phyloP scores from a whole-genome alignment of 768 basidiomycete genomes.

The Pulveroboletus sp. region DNA sequence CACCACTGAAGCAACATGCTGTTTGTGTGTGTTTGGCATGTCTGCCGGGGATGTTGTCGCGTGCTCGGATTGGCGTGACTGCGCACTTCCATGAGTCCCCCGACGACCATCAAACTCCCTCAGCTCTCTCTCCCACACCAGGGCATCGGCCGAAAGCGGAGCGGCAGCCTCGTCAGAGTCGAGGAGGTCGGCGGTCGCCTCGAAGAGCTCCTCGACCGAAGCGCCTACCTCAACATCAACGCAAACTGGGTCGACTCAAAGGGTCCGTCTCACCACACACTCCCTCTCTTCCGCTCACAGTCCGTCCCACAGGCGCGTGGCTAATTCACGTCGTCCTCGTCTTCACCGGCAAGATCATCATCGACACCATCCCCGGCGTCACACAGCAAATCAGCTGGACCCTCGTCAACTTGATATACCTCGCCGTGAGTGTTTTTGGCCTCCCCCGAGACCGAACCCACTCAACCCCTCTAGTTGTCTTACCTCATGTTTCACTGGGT shows the following conservation, averaged over 20 bases:
- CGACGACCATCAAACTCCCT: slow-evolving; percentile 55
- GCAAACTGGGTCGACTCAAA: slow-evolving; percentile 94
- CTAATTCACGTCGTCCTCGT: slow-evolving; percentile 95
- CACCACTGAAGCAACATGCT: slow-evolving; percentile 63
- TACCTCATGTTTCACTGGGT: slow-evolving; percentile 99
- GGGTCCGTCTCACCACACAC: slow-evolving; percentile 42
- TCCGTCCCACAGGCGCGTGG: slow-evolving; percentile 79
- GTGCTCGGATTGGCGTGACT: neutral
- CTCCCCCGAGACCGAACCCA: neutral
- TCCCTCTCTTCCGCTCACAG: neutral
- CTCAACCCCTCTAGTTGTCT: slow-evolving; percentile 56
- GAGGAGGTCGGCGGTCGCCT: slow-evolving; percentile 72
- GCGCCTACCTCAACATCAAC: slow-evolving; percentile 79
- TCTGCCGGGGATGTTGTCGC: neutral
- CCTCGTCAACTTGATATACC: slow-evolving; percentile 84
- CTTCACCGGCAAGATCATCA: slow-evolving; percentile 80
- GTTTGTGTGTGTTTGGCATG: neutral
- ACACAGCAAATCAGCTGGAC: slow-evolving; percentile 95
- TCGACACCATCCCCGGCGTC: slow-evolving; percentile 94
- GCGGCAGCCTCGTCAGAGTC: slow-evolving; percentile 78
- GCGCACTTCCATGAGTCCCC: slow-evolving; percentile 41
- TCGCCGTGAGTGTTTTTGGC: slow-evolving; percentile 55
- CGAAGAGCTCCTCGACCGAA: slow-evolving; percentile 76
- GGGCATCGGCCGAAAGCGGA: slow-evolving; percentile 47
- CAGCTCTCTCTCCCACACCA: slow-evolving; percentile 35